Evolutionary conservation across 306 rosid genomes (phyloP).

Genomic region (Quercus wislizeni): DNA sequence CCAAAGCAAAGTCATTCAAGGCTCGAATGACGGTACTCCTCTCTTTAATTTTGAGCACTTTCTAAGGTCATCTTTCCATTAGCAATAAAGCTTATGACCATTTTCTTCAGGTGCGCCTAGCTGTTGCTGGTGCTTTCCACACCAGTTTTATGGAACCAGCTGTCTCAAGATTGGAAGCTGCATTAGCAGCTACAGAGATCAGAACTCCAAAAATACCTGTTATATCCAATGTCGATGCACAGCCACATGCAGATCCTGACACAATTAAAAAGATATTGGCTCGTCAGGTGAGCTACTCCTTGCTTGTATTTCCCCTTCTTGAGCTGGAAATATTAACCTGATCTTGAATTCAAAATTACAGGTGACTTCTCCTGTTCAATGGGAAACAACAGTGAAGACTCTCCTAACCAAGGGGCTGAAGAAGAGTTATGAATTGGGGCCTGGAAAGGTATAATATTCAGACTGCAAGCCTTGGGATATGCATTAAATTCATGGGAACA

Average conservation of each 20-base stretch:
- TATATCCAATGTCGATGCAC: conserved; percentile 90
- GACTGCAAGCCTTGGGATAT: neutral
- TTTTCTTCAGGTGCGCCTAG: conserved; percentile 74
- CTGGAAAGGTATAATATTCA: conserved; percentile 75
- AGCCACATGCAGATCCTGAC: conserved; percentile 82
- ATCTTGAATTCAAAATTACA: conserved; percentile 28
- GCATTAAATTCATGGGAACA: neutral
- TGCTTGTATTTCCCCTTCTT: neutral
- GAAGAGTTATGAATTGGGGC: conserved; percentile 91
- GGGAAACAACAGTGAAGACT: conserved; percentile 95
- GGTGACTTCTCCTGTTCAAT: conserved; percentile 98
- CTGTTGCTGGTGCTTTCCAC: conserved; percentile 98
- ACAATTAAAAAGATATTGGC: conserved; percentile 82
- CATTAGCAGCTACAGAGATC: conserved; percentile 74
- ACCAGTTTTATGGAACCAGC: conserved; percentile 97
- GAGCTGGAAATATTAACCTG: conserved; percentile 18
- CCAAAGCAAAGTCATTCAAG: conserved; percentile 98
- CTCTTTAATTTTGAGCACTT: conserved; percentile 3
- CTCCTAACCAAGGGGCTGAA: conserved; percentile 76
- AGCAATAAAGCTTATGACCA: conserved; percentile 17
- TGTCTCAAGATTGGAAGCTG: conserved; percentile 93
- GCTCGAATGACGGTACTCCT: conserved; percentile 90
- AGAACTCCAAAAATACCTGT: conserved; percentile 89
- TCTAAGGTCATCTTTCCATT: conserved; percentile 3
- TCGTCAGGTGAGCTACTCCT: conserved; percentile 58